Evolutionary conservation across 169 alveolate genomes (phyloP).

Genomic region (Theileria equi): DNA sequence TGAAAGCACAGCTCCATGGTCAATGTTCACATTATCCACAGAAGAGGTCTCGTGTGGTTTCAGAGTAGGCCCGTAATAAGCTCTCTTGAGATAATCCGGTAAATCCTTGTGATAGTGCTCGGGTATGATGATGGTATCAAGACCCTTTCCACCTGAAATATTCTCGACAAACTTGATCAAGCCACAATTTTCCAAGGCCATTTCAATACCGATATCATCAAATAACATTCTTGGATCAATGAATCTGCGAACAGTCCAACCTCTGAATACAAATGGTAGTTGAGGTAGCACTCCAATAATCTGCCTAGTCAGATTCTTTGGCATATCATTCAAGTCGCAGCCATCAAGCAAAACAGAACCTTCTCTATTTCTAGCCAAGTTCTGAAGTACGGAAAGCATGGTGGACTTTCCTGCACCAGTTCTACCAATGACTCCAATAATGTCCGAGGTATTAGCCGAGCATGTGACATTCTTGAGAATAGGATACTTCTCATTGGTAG

Average conservation of each 20-base stretch:
- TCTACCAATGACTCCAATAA: constrained; percentile 56
- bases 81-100: constrained; percentile 13
- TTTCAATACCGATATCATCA: constrained; percentile 38
- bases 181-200: constrained; percentile 57
- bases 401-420: constrained; percentile 66
- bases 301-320: constrained; percentile 25
- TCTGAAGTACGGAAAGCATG: constrained; percentile 32
- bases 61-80: too few relatives aligned
- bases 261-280: constrained; percentile 54
- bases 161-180: constrained; percentile 30
- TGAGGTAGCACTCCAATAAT: constrained; percentile 62
- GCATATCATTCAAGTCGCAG: constrained; percentile 33
- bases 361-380: constrained; percentile 11
- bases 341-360: constrained; percentile 63
- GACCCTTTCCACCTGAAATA: constrained; percentile 13
- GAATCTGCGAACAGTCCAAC: constrained; percentile 64
- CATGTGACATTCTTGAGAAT: constrained; percentile 24
- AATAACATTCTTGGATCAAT: constrained; percentile 60
- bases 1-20: too few relatives aligned
- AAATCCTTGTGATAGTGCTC: constrained; percentile 11
- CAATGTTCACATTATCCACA: too few relatives aligned
- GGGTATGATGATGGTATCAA: constrained; percentile 31
- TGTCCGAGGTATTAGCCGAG: constrained; percentile 25
- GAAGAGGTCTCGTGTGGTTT: too few relatives aligned
- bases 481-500: not conserved